Evolutionary conservation across 2,329 filamentous ascomycete species (phyloP).

Genomic region (Ophiosphaerella korrae): DNA sequence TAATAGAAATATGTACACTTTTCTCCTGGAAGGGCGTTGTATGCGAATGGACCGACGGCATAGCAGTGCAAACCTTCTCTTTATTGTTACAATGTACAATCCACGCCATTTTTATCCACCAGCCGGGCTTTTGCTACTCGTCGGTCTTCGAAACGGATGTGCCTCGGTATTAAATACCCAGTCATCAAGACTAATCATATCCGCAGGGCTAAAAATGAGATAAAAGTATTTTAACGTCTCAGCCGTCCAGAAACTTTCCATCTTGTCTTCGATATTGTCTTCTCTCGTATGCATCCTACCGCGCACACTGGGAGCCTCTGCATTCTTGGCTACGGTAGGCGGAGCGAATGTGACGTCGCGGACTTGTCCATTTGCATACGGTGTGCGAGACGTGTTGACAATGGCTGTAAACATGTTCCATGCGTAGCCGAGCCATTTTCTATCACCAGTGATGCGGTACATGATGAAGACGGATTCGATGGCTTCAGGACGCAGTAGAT

Average conservation of each 20-base stretch:
- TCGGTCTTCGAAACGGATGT: constrained; percentile 51
- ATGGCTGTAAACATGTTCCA: constrained; percentile 57
- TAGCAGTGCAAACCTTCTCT: too few species aligned
- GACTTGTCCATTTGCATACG: constrained; percentile 52
- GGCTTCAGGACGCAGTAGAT: constrained; percentile 60
- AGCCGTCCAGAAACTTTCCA: constrained; percentile 55
- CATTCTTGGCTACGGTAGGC: constrained; percentile 4
- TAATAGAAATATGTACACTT: too few species aligned
- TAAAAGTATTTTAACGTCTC: constrained; percentile 60
- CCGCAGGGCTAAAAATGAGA: constrained; percentile 52
- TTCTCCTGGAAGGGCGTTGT: too few species aligned
- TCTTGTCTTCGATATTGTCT: constrained; percentile 39
- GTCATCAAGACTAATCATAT: constrained; percentile 53
- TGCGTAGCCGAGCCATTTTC: constrained; percentile 49
- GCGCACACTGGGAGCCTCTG: constrained; percentile 3
- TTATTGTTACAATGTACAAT: too few species aligned
- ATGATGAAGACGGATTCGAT: constrained; percentile 66
- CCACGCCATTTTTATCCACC: too few species aligned
- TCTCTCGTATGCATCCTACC: constrained; percentile 6
- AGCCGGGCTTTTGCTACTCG: neutral
- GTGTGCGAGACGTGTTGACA: constrained; percentile 46
- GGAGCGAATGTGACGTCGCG: constrained; percentile 46
- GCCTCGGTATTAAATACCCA: constrained; percentile 59
- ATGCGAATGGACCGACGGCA: too few species aligned
- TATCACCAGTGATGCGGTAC: constrained; percentile 63